Evolutionary conservation across 352 stramenopile species (phyloP), one percentile per base, ranked within the genome.

Genomic region (Nothophytophthora sp.): DNA sequence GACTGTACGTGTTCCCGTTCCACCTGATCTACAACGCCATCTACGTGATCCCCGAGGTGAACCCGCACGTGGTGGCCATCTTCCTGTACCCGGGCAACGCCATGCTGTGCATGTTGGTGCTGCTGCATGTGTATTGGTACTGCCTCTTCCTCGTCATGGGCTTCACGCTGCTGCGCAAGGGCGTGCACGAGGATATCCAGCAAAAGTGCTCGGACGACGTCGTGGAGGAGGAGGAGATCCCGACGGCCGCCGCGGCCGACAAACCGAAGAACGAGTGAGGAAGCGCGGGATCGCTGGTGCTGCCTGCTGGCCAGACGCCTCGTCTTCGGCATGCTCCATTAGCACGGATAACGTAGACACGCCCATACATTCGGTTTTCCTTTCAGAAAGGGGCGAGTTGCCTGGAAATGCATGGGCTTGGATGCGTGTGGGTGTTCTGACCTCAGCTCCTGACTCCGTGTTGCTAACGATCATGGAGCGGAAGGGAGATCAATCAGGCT

Each of bases 91-190:
- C 63, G 41, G 65, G 60, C 29, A 73, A 68, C 37, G 20, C 51
- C 32, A 64, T 76, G 54, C 62, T 76, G 5, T 70, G 63, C 50
- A 73, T 76, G 52, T 63, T 76, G 15, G 45, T 65, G 18, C 51
- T 73, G 48, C 50, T 76, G 35, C 67, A 76, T 40, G 50, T 70
- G 22, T 76, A 76, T 50, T 76, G 67, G 67, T 76, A 73, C 36
- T 37, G 34, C n/a, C 59, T 76, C 2, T 70, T 76, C 63, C 50
- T 76, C 28, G 55, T 66, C 29, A 76, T 76, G 67, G 67, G 67
- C n/a, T 70, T 61, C 56, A 70, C 51, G 15, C 39, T 76, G 13
- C 53, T 76, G 18, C 40, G 43, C 33, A 68, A 67, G 45, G 62
- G 67, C 9, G 28, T 69, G 19, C 53, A 51, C 5, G 63, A 77